These are phyloP conservation scores for Leishmania gerbilli DNA, from an alignment of 208 protist genomes.

Conservation along the genomic window DNA sequence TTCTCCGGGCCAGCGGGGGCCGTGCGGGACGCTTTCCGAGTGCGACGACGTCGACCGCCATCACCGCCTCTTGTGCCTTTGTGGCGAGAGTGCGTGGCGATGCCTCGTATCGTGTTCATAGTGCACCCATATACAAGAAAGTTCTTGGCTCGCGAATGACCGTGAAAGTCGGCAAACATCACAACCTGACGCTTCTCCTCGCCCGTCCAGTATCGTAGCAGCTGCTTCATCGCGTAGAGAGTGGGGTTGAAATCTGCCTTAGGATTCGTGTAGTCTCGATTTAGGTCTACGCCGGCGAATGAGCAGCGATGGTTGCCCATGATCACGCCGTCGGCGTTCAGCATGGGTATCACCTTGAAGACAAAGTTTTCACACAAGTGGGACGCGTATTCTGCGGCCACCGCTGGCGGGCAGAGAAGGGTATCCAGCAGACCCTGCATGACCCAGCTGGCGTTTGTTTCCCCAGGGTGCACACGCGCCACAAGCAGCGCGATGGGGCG, in stretches of 20 bases:
- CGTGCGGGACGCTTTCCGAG: slow-evolving; percentile 10
- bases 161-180: slow-evolving; percentile 95
- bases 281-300: slow-evolving; percentile 94
- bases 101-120: slow-evolving; percentile 24
- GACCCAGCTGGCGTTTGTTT: slow-evolving; percentile 96
- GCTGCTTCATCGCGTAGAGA: slow-evolving; percentile 82
- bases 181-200: slow-evolving; percentile 74
- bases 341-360: slow-evolving; percentile 97
- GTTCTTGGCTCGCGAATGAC: slow-evolving; percentile 94
- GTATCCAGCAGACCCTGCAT: slow-evolving; percentile 95
- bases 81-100: slow-evolving; percentile 2
- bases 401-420: slow-evolving; percentile 38
- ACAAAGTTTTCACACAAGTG: slow-evolving; percentile 76
- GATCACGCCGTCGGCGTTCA: slow-evolving; percentile 98
- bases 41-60: slow-evolving; percentile 3
- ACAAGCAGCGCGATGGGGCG: slow-evolving; percentile 88
- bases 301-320: slow-evolving; percentile 97
- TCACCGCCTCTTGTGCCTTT: neutral
- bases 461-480: slow-evolving; percentile 97
- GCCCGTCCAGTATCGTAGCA: slow-evolving; percentile 73
- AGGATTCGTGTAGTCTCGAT: slow-evolving; percentile 92
- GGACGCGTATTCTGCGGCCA: slow-evolving; percentile 8
- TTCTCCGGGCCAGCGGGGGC: slow-evolving; percentile 60
- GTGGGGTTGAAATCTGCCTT: slow-evolving; percentile 68
- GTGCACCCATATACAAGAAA: slow-evolving; percentile 96